These are phyloP conservation scores for Eucalyptus pumila DNA, from an alignment of 345 rosid genomes.

Conservation along the genomic window DNA sequence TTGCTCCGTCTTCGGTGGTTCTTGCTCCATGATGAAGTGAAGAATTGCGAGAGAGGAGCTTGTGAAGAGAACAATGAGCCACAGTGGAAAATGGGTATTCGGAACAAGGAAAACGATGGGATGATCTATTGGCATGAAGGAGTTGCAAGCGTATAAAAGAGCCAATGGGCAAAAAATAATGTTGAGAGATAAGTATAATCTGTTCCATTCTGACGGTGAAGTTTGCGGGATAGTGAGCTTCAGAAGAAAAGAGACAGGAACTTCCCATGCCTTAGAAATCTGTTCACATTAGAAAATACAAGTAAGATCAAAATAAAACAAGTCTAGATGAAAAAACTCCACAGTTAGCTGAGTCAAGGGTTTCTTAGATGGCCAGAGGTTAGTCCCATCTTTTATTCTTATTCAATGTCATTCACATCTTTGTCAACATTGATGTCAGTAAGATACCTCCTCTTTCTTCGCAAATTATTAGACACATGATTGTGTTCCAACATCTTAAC, in stretches of 20 bases:
- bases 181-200: conserved; percentile 67
- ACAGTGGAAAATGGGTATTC: conserved; percentile 63
- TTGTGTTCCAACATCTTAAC: not conserved
- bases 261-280: conserved; percentile 68
- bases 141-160: conserved; percentile 68
- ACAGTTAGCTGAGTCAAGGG: not conserved
- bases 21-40: conserved; percentile 65
- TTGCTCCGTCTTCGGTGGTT: conserved; percentile 84
- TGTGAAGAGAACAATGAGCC: conserved; percentile 59
- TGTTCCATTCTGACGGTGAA: conserved; percentile 70
- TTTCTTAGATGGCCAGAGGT: not conserved
- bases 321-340: not conserved
- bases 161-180: conserved; percentile 73
- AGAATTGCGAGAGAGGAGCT: conserved; percentile 65
- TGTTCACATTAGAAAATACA: conserved; percentile 6
- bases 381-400: not conserved
- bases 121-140: conserved; percentile 70
- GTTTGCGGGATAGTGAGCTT: conserved; percentile 77
- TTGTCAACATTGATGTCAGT: not conserved
- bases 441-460: not conserved
- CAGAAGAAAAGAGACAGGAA: conserved; percentile 55
- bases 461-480: not conserved
- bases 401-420: not conserved
- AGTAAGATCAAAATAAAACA: not conserved
- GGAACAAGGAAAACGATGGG: conserved; percentile 72